Percentiles rank a stretch among this genome's conserved stretches.
phyloP scores from a whole-genome alignment of 768 basidiomycete species.

The Tricholoma furcatifolium region DNA sequence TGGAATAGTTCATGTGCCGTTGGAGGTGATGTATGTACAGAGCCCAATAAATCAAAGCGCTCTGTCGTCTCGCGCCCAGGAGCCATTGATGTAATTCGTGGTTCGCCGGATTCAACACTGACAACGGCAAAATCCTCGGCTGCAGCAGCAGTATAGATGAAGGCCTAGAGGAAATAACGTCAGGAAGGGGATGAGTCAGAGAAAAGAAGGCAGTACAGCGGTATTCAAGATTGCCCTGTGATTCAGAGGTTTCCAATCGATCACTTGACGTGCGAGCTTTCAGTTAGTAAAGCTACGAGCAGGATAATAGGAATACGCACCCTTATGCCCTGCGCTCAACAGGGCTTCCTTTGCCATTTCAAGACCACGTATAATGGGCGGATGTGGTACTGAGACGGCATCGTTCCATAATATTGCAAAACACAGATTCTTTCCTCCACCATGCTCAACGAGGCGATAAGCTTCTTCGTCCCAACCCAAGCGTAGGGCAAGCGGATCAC shows the following conservation, averaged over 20 bases:
- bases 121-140: constrained; percentile 42
- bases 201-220: constrained; percentile 28
- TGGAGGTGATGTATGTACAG: not conserved
- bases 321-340: constrained; percentile 60
- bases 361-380: constrained; percentile 63
- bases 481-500: constrained; percentile 56
- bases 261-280: constrained; percentile 37
- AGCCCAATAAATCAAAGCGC: not conserved
- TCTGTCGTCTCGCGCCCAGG: constrained; percentile 19
- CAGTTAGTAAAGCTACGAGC: not conserved
- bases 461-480: constrained; percentile 62
- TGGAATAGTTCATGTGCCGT: constrained; percentile 67
- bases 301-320: constrained; percentile 29
- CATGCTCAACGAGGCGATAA: constrained; percentile 60
- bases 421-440: constrained; percentile 48
- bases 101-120: constrained; percentile 48
- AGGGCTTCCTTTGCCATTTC: constrained; percentile 56
- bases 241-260: constrained; percentile 64
- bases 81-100: constrained; percentile 47
- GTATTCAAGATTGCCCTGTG: constrained; percentile 44
- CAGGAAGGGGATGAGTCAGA: not conserved
- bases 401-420: constrained; percentile 71
- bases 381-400: constrained; percentile 56
- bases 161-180: constrained; percentile 21
- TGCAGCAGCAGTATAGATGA: constrained; percentile 47